phyloP scores from a whole-genome alignment of 2,329 filamentous ascomycete genomes.

The Aotearoamyces nothofagi region DNA sequence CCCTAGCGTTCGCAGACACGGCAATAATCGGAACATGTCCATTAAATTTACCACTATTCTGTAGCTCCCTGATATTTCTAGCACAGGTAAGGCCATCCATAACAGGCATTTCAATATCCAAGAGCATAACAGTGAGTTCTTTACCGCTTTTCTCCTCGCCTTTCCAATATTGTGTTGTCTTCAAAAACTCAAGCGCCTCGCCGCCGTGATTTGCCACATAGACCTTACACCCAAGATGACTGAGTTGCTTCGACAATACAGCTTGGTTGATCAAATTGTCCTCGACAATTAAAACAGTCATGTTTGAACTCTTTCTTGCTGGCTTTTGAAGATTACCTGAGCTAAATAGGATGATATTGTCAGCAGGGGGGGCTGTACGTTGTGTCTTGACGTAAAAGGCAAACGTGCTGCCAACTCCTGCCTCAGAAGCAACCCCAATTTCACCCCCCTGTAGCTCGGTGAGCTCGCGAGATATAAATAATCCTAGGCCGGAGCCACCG shows the following conservation, averaged over 20 bases:
- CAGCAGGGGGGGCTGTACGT: conserved; percentile 6
- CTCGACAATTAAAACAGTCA: conserved; percentile 33
- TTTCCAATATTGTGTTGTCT: conserved; percentile 2
- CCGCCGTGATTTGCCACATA: conserved; percentile 37
- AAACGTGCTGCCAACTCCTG: conserved; percentile 54
- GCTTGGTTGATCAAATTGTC: conserved; percentile 45
- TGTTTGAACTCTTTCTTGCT: neutral
- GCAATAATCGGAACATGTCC: conserved; percentile 23
- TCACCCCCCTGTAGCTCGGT: conserved; percentile 65
- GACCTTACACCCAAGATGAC: conserved; percentile 20
- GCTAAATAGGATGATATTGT: conserved; percentile 5
- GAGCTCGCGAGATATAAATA: conserved; percentile 62
- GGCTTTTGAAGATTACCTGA: too few species aligned
- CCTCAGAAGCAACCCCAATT: conserved; percentile 53
- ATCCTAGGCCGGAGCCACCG: conserved; percentile 58
- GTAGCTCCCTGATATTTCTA: conserved; percentile 42
- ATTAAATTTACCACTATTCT: conserved; percentile 32
- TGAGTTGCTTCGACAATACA: conserved; percentile 32
- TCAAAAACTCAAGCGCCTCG: conserved; percentile 29
- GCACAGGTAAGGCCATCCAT: conserved; percentile 55
- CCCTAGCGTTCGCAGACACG: conserved; percentile 17
- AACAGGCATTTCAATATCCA: conserved; percentile 62
- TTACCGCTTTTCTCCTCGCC: conserved; percentile 8
- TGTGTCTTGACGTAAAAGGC: conserved; percentile 53
- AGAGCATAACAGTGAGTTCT: conserved; percentile 44